phyloP scores from a whole-genome alignment of 2,329 filamentous ascomycete genomes.

The Penicillium brevicompactum region DNA sequence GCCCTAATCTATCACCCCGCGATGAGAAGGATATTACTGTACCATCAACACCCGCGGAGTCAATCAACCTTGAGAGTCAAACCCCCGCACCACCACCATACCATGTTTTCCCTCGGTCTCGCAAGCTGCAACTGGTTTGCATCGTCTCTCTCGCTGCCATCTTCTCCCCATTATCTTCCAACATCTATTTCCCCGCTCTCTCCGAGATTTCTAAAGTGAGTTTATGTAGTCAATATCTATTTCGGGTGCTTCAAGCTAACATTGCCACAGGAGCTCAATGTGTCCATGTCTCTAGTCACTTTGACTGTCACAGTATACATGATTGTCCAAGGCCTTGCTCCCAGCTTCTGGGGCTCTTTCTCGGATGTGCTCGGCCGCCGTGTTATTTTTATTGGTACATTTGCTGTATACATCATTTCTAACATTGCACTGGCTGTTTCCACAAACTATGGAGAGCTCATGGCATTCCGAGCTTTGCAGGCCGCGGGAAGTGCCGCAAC shows the following conservation, averaged over 20 bases:
- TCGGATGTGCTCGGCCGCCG: conserved; percentile 52
- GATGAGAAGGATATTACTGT: conserved; percentile 18
- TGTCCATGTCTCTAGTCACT: conserved; percentile 33
- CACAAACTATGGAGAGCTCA: conserved; percentile 46
- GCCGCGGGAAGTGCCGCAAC: conserved; percentile 52
- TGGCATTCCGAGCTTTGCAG: conserved; percentile 53
- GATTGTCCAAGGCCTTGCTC: conserved; percentile 54
- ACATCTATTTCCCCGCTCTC: conserved; percentile 51
- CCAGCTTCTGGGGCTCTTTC: conserved; percentile 53
- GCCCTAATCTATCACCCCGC: conserved; percentile 11
- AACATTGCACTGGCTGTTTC: conserved; percentile 51
- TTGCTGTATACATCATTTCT: conserved; percentile 51
- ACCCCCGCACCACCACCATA: conserved; percentile 19
- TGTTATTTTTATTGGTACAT: conserved; percentile 49
- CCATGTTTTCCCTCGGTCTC: conserved; percentile 37
- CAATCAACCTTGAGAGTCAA: conserved; percentile 24
- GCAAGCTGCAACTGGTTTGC: conserved; percentile 43
- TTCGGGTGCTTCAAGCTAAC: not conserved
- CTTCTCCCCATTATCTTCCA: conserved; percentile 49
- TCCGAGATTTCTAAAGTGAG: conserved; percentile 27
- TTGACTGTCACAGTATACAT: conserved; percentile 50
- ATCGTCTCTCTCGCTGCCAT: conserved; percentile 44
- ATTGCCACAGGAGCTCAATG: conserved; percentile 21
- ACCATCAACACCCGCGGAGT: conserved; percentile 11
- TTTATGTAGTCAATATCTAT: not conserved